Percentiles rank a stretch among this genome's conserved stretches.
These are phyloP conservation scores for Phytopythium delawarense DNA, from an alignment of 352 stramenopile species.

Conservation along the genomic window DNA sequence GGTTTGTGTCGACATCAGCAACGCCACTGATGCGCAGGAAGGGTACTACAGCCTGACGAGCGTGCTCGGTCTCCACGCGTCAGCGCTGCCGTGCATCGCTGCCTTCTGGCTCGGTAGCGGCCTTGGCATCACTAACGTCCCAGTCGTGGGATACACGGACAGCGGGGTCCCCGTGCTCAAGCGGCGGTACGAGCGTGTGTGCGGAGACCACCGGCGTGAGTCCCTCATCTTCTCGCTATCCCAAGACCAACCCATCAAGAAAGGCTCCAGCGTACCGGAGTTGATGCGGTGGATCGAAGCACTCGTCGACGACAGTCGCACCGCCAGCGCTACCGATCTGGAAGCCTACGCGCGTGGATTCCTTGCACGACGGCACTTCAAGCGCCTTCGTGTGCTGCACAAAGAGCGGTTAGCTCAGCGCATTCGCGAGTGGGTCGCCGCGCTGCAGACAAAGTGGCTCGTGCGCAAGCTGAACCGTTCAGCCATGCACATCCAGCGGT, in stretches of 20 bases:
- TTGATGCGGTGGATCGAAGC: slow-evolving; percentile 19
- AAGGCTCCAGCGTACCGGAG: neutral
- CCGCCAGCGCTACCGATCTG: slow-evolving; percentile 14
- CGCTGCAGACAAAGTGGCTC: slow-evolving; percentile 16
- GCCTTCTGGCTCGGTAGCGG: slow-evolving; percentile 34
- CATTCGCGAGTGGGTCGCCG: slow-evolving; percentile 23
- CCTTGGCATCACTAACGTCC: neutral
- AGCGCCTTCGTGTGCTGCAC: slow-evolving; percentile 15
- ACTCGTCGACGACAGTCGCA: slow-evolving; percentile 7
- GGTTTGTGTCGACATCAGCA: neutral
- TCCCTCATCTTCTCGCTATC: neutral
- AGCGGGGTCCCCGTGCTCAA: neutral
- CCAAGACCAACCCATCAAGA: neutral
- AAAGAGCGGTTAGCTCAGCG: slow-evolving; percentile 11
- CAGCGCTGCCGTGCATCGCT: slow-evolving; percentile 25
- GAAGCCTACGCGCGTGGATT: slow-evolving; percentile 12
- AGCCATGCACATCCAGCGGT: slow-evolving; percentile 22
- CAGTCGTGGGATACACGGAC: neutral
- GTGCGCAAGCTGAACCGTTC: slow-evolving; percentile 11
- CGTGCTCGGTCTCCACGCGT: slow-evolving; percentile 18
- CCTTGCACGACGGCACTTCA: slow-evolving; percentile 12
- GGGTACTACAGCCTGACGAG: slow-evolving; percentile 27
- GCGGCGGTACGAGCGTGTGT: slow-evolving; percentile 13
- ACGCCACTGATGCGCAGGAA: neutral
- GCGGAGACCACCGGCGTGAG: slow-evolving; percentile 1